phyloP scores from a whole-genome alignment of 2,329 filamentous ascomycete species.

The Zymoseptoria brevis region DNA sequence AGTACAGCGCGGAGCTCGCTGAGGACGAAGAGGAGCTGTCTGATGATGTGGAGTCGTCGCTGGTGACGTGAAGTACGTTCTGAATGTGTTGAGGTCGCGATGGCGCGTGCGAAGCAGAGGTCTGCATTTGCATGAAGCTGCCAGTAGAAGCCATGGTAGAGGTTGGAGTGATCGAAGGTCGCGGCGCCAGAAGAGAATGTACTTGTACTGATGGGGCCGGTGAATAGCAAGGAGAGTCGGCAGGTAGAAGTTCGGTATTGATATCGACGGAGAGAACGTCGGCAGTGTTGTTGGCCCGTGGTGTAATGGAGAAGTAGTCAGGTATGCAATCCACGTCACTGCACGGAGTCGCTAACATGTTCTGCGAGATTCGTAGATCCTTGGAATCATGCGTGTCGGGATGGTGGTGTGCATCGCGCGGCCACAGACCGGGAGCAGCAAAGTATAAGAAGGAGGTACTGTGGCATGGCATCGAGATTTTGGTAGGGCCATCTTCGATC shows the following conservation, averaged over 20 bases:
- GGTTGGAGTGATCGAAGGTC: neutral
- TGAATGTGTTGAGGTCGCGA: constrained; percentile 27
- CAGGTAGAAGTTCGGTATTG: neutral
- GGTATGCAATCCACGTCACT: constrained; percentile 2
- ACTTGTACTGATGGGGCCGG: constrained; percentile 8
- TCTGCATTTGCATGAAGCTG: constrained; percentile 28
- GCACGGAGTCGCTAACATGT: constrained; percentile 1
- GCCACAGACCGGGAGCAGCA: neutral
- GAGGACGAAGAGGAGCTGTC: constrained; percentile 14
- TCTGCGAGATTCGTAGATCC: neutral
- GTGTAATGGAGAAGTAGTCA: constrained; percentile 15
- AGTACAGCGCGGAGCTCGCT: constrained; percentile 13
- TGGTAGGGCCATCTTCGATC: neutral
- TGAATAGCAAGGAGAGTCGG: constrained; percentile 13
- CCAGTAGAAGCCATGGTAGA: constrained; percentile 14
- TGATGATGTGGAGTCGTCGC: constrained; percentile 22
- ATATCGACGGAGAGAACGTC: neutral
- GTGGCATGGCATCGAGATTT: neutral
- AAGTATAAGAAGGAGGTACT: neutral
- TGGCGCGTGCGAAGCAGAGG: constrained; percentile 23
- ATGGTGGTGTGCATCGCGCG: neutral
- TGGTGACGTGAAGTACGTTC: constrained; percentile 26
- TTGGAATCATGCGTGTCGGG: neutral
- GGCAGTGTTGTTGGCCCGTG: constrained; percentile 6
- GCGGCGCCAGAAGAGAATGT: constrained; percentile 20